Conservation (phyloP, 495 filamentous ascomycete species). For the Hyaloscypha finlandica region DNA sequence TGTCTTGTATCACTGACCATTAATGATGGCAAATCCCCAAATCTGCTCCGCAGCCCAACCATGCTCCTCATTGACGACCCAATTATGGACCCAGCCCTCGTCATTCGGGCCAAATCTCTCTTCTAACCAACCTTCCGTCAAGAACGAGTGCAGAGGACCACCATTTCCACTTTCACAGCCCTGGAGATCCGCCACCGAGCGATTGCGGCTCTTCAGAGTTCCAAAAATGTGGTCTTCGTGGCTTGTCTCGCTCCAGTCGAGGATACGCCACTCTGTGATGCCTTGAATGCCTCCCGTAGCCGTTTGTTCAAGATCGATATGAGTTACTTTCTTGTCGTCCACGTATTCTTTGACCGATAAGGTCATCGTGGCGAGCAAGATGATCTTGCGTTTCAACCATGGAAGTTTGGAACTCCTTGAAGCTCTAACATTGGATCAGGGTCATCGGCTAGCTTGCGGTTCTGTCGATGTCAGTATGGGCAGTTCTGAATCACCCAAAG, state of each 20-base stretch:
- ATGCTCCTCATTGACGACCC: constrained; percentile 52
- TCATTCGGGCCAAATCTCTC: constrained; percentile 50
- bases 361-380: constrained; percentile 70
- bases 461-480: constrained; percentile 47
- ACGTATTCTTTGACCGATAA: constrained; percentile 66
- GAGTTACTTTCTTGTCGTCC: constrained; percentile 48
- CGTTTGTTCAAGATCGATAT: constrained; percentile 81
- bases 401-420: constrained; percentile 78
- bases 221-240: constrained; percentile 87
- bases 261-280: constrained; percentile 66
- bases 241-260: constrained; percentile 69
- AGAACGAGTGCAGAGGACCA: constrained; percentile 37
- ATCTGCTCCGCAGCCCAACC: constrained; percentile 64
- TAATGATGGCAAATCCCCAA: constrained; percentile 50
- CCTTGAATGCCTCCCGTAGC: constrained; percentile 64
- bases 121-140: constrained; percentile 53
- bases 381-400: constrained; percentile 79
- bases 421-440: constrained; percentile 70
- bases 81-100: constrained; percentile 49
- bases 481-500: background rate
- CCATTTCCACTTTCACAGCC: constrained; percentile 20
- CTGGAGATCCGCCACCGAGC: constrained; percentile 44
- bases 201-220: constrained; percentile 58
- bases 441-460: constrained; percentile 73
- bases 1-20: constrained; percentile 64